Percentiles rank a stretch among this genome's conserved stretches.
phyloP scores from a whole-genome alignment of 257 asterid genomes.

The Nicotiana benthamiana region DNA sequence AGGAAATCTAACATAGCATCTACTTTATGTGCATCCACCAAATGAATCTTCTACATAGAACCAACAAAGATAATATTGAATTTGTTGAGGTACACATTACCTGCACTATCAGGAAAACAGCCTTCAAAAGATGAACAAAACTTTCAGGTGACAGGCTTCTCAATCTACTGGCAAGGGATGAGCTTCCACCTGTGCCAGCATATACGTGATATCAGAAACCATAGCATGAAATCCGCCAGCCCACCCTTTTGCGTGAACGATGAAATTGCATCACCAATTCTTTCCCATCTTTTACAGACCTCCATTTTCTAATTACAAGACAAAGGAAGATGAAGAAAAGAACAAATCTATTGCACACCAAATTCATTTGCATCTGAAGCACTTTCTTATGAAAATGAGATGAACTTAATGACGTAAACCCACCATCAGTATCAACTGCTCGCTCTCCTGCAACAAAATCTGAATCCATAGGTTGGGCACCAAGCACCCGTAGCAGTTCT shows the following conservation, averaged over 20 bases:
- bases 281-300: no score
- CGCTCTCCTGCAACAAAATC: slow-evolving; percentile 75
- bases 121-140: slow-evolving; percentile 82
- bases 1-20: not conserved
- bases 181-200: slow-evolving; percentile 65
- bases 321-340: no score
- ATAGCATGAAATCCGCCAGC: not conserved
- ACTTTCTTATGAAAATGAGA: not conserved
- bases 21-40: not conserved
- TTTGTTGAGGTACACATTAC: slow-evolving; percentile 50
- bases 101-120: slow-evolving; percentile 81
- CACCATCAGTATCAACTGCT: slow-evolving; percentile 71
- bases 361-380: slow-evolving; percentile 5
- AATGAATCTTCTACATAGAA: not conserved
- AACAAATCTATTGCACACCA: no score
- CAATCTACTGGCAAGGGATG: slow-evolving; percentile 83
- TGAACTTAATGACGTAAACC: slow-evolving; percentile 17
- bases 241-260: not conserved
- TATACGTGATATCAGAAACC: not conserved
- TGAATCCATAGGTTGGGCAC: slow-evolving; percentile 48
- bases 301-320: no score
- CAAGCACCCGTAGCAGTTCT: slow-evolving; percentile 55
- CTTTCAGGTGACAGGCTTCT: slow-evolving; percentile 81
- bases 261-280: not conserved
- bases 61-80: not conserved